Conservation (phyloP, 2,329 filamentous ascomycete genomes). For the Hymenoscyphus linearis region DNA sequence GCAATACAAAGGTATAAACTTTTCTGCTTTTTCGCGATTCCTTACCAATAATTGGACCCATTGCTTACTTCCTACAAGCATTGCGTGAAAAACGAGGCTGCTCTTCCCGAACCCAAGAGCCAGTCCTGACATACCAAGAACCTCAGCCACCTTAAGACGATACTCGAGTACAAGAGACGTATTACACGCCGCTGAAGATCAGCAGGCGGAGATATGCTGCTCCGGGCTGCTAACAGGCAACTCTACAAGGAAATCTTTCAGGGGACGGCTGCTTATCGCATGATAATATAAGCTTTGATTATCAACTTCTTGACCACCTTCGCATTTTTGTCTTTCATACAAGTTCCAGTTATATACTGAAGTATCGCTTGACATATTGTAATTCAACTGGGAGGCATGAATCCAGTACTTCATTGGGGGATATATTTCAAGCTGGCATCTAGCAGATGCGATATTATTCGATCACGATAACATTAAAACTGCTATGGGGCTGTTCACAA, state of each 20-base stretch:
- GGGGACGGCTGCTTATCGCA: neutral
- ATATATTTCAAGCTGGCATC: neutral
- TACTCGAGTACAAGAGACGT: neutral
- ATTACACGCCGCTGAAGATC: neutral
- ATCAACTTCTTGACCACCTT: neutral
- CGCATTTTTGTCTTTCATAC: neutral
- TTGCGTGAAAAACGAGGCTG: neutral
- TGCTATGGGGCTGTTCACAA: neutral
- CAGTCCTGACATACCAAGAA: neutral
- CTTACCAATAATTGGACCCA: neutral
- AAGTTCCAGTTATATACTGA: neutral
- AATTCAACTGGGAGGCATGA: neutral
- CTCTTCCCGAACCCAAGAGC: neutral
- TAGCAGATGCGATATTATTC: neutral
- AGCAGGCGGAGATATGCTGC: neutral
- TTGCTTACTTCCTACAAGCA: neutral
- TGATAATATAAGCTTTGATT: neutral
- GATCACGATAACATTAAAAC: neutral
- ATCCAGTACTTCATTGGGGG: neutral
- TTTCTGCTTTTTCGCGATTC: neutral
- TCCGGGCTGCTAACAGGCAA: neutral
- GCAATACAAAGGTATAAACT: too few relatives aligned
- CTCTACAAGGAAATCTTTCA: neutral
- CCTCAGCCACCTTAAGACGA: neutral
- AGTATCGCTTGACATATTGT: neutral